phyloP scores from a whole-genome alignment of 148 eudicot genomes.

The Spergularia bocconei region DNA sequence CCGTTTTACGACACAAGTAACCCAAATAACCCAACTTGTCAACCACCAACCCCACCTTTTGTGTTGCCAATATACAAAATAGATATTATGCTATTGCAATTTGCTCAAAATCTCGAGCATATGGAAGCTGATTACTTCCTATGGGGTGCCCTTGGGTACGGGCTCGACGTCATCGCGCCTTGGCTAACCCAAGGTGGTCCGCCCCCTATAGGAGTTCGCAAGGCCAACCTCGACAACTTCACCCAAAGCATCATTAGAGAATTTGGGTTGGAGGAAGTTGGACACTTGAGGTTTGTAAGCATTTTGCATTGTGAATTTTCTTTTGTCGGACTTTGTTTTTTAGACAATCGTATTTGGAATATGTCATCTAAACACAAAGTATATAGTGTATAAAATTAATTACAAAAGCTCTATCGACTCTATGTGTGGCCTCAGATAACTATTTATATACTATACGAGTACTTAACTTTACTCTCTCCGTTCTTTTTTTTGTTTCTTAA shows the following conservation, averaged over 20 bases:
- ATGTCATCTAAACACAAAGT: background rate
- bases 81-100: conserved; percentile 50
- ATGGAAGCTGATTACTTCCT: conserved; percentile 65
- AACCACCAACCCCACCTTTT: conserved; percentile 31
- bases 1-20: conserved; percentile 17
- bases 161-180: conserved; percentile 64
- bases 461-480: too few species aligned
- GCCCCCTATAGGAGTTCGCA: conserved; percentile 64
- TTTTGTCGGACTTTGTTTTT: too few species aligned
- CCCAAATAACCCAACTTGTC: conserved; percentile 25
- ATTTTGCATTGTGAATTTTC: too few species aligned
- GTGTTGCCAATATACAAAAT: conserved; percentile 36
- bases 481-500: too few species aligned
- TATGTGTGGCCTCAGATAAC: too few species aligned
- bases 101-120: conserved; percentile 67
- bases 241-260: conserved; percentile 40
- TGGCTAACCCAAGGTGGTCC: conserved; percentile 61
- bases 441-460: too few species aligned
- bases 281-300: conserved; percentile 62
- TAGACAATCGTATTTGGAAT: too few species aligned
- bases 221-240: conserved; percentile 61
- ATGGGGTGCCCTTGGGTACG: conserved; percentile 58
- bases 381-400: too few species aligned
- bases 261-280: conserved; percentile 69
- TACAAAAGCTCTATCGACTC: too few species aligned